Evolutionary conservation across 106 monocot species (phyloP), one percentile per base, ranked within the genome.

Genomic region (Apostasia shenzhenica): DNA sequence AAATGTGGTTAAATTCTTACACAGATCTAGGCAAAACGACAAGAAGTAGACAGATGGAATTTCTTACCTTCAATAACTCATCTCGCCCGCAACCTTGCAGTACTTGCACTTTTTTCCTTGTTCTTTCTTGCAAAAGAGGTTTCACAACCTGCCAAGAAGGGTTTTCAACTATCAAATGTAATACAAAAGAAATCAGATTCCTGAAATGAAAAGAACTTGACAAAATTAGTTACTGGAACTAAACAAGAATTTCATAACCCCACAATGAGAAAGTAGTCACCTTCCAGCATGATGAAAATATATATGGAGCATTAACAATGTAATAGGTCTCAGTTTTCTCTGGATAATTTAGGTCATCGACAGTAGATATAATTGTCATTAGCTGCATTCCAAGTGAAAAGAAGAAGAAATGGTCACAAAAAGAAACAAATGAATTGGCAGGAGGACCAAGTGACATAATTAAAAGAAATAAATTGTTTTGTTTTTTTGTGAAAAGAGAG

Each of bases 211-310:
- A 4, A 50, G 50, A 50, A 50, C 8, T 4, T 58, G n/a, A 14
- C 58, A 58, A 58, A 58, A 38, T 38, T 58, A 6, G 39, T 38
- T 39, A 58, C 6, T 52, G 10, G 39, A 39, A 49, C 38, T 38
- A n/a, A 14, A 10, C 2, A 13, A 40, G 4, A 68, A 54, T 6
- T 12, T 54, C 11, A 67, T 5, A 41, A 37, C 38, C 9, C 3
- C 10, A 70, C 37, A 8, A 48, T 2, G 8, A 70, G n/a, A 61
- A 43, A 1, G 12, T 5, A 5, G 13, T 78, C 61, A 92, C 97
- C 89, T 89, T 97, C 92, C 92, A 97, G 76, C 97, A 97, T 38
- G 97, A 86, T 64, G 97, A 97, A 75, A 97, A 97, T 55, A 97
- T 77, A 62, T 89, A 92, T 48, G 92, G 92, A 58, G 84, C 92